Conservation (phyloP, 768 basidiomycete genomes). For the Hypsizygus marmoreus region DNA sequence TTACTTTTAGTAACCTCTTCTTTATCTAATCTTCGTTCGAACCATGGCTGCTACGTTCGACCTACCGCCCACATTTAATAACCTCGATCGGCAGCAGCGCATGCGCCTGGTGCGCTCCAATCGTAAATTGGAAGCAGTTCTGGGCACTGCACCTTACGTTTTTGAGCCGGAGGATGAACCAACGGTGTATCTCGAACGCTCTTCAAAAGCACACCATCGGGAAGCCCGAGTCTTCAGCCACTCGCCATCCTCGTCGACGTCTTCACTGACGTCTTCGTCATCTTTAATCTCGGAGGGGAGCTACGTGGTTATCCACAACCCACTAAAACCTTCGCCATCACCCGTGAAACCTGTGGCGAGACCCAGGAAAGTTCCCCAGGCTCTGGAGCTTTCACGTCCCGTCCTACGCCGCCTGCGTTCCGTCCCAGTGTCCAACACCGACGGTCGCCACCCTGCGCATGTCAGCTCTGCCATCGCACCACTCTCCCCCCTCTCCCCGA, state of each 20-base stretch:
- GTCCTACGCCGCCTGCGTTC: conserved; percentile 21
- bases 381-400: conserved; percentile 16
- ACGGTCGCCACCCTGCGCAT: conserved; percentile 17
- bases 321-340: conserved; percentile 7
- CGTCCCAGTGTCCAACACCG: conserved; percentile 14
- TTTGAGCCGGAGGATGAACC: conserved; percentile 23
- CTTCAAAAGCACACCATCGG: conserved; percentile 16
- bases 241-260: conserved; percentile 19
- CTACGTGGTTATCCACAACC: not conserved
- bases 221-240: conserved; percentile 22
- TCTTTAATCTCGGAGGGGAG: conserved; percentile 5
- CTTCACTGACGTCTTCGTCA: conserved; percentile 17
- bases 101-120: conserved; percentile 58
- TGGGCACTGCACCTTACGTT: conserved; percentile 46
- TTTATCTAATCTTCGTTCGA: not conserved
- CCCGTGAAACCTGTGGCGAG: conserved; percentile 12
- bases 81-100: conserved; percentile 46
- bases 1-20: not conserved
- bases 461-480: conserved; percentile 17
- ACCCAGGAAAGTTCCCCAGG: conserved; percentile 16
- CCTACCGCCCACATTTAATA: conserved; percentile 54
- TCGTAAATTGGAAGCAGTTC: conserved; percentile 54
- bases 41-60: conserved; percentile 4
- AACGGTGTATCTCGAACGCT: not conserved
- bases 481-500: conserved; percentile 24